These are phyloP conservation scores for Eucalyptus marginata DNA, from an alignment of 345 rosid genomes.

Conservation along the genomic window DNA sequence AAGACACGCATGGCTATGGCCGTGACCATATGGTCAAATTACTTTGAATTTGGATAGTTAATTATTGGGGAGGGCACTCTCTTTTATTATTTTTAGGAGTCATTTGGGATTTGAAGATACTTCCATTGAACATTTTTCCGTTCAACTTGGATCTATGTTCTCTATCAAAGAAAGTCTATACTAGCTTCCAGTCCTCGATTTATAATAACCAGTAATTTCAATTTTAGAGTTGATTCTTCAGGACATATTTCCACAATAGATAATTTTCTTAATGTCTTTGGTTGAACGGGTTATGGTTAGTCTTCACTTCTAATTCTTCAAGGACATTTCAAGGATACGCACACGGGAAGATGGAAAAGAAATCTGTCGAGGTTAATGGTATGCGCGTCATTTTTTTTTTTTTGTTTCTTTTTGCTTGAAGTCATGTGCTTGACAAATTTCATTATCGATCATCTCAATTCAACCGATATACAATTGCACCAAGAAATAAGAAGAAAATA, in stretches of 20 bases:
- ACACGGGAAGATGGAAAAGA: not conserved
- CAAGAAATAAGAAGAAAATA: no score
- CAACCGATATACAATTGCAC: not conserved
- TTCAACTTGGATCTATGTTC: not conserved
- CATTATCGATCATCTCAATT: not conserved
- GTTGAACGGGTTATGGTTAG: not conserved
- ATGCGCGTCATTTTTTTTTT: not conserved
- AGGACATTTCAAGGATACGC: not conserved
- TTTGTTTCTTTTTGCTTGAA: not conserved
- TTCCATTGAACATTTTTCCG: not conserved
- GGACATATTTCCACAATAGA: not conserved
- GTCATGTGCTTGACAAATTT: not conserved
- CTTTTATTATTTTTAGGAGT: not conserved
- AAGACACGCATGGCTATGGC: not conserved
- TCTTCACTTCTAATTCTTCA: not conserved
- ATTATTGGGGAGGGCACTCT: not conserved
- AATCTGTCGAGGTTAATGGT: not conserved
- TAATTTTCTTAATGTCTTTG: not conserved
- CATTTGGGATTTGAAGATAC: not conserved
- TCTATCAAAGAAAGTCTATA: not conserved
- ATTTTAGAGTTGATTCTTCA: not conserved
- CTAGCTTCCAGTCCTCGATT: not conserved
- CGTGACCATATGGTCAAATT: not conserved
- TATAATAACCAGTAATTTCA: not conserved
- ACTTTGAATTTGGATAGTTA: not conserved